phyloP scores from a whole-genome alignment of 2,329 filamentous ascomycete species.

The Monosporascus sp. region DNA sequence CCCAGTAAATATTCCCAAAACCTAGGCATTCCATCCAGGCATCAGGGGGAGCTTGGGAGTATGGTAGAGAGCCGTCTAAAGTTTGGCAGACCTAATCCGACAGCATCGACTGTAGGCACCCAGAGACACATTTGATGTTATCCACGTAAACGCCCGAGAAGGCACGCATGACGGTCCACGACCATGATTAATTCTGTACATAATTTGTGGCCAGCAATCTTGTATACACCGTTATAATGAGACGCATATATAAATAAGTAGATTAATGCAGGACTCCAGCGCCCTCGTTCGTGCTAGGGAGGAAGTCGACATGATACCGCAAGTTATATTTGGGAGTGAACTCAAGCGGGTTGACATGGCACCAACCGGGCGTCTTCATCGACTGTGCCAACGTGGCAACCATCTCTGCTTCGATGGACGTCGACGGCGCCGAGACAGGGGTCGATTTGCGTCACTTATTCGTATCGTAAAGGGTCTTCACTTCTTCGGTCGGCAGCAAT shows the following conservation, averaged over 20 bases:
- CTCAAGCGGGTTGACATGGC: too few relatives aligned
- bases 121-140: slow-evolving; percentile 7
- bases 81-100: not conserved
- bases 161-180: slow-evolving; percentile 9
- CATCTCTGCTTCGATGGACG: too few relatives aligned
- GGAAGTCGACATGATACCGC: not conserved
- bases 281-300: not conserved
- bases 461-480: not conserved
- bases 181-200: slow-evolving; percentile 18
- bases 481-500: slow-evolving; percentile 47
- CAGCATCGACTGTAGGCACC: slow-evolving; percentile 4
- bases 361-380: too few relatives aligned
- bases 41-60: not conserved
- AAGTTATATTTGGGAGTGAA: not conserved
- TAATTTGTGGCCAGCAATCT: slow-evolving; percentile 13
- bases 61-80: not conserved
- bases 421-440: too few relatives aligned
- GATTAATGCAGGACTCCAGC: slow-evolving; percentile 5
- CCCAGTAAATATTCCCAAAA: slow-evolving; percentile 43
- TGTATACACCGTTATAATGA: slow-evolving; percentile 16
- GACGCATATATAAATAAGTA: slow-evolving; percentile 12
- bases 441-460: too few relatives aligned
- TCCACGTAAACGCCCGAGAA: slow-evolving; percentile 2
- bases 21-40: not conserved
- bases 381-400: too few relatives aligned